Evolutionary conservation across 2,329 filamentous ascomycete species (phyloP).

Genomic region (Aspergillus jensenii): DNA sequence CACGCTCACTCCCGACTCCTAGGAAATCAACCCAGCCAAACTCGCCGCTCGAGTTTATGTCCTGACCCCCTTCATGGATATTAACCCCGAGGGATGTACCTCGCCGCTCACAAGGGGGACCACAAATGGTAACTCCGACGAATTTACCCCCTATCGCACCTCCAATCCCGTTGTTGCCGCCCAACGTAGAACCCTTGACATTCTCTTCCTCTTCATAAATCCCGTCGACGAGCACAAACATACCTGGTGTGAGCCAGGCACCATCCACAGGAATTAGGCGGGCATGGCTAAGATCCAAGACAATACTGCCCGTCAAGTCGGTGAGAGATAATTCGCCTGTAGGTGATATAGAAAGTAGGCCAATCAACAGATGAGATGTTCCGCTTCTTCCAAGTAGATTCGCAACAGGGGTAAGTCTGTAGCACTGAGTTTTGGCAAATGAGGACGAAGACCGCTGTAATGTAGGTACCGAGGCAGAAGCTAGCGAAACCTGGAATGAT

Average conservation of each 20-base stretch:
- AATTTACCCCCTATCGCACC: constrained; percentile 92
- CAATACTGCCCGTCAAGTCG: constrained; percentile 85
- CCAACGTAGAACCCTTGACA: constrained; percentile 63
- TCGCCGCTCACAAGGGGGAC: constrained; percentile 85
- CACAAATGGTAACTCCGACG: constrained; percentile 84
- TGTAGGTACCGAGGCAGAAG: constrained; percentile 56
- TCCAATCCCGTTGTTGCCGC: constrained; percentile 77
- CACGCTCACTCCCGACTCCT: constrained; percentile 84
- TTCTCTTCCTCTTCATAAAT: constrained; percentile 94
- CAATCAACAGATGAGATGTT: constrained; percentile 80
- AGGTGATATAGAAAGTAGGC: constrained; percentile 76
- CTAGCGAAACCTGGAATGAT: constrained; percentile 82
- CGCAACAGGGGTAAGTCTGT: constrained; percentile 85
- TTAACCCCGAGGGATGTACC: constrained; percentile 73
- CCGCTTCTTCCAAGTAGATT: constrained; percentile 76
- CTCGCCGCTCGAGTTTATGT: constrained; percentile 63
- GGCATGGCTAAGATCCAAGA: constrained; percentile 77
- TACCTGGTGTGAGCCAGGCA: constrained; percentile 90
- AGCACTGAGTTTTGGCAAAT: constrained; percentile 60
- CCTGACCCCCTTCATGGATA: constrained; percentile 40
- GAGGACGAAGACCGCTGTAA: constrained; percentile 61
- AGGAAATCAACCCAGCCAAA: constrained; percentile 98
- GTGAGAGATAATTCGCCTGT: constrained; percentile 79
- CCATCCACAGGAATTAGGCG: constrained; percentile 80
- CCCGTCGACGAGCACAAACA: constrained; percentile 93